Conservation (phyloP, 2,329 filamentous ascomycete genomes). For the Chrysoporthe deuterocubensis region DNA sequence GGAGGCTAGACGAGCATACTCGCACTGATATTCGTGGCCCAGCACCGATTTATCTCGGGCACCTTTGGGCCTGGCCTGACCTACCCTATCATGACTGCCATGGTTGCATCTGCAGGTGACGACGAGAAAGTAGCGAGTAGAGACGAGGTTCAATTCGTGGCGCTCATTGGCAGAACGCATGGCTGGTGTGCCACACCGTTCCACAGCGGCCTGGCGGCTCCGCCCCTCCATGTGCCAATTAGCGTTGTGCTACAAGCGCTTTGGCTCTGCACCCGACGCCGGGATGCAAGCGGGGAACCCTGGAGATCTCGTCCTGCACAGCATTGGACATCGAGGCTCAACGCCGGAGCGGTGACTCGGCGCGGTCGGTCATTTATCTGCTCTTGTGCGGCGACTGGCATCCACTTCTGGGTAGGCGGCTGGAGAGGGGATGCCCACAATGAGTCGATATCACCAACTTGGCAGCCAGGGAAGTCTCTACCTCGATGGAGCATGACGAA, state of each 20-base stretch:
- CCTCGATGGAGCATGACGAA: too few relatives aligned
- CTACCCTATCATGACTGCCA: neutral
- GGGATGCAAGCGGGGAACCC: slow-evolving; percentile 10
- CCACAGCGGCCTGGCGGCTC: neutral
- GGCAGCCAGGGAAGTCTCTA: neutral
- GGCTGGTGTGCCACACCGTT: slow-evolving; percentile 19
- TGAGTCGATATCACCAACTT: neutral
- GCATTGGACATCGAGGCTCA: neutral
- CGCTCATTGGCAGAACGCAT: slow-evolving; percentile 19
- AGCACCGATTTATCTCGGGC: neutral
- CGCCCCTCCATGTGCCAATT: slow-evolving; percentile 26
- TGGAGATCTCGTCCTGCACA: slow-evolving; percentile 26
- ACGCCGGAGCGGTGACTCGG: neutral
- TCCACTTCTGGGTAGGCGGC: neutral
- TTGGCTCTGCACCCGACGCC: neutral
- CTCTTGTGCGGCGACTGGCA: neutral
- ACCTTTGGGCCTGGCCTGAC: neutral
- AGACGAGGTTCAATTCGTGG: neutral
- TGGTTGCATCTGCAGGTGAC: slow-evolving; percentile 16
- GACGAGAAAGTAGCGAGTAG: neutral
- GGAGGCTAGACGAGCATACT: neutral
- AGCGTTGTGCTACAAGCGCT: slow-evolving; percentile 28
- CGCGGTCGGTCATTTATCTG: neutral
- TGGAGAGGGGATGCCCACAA: neutral
- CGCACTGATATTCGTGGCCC: neutral